phyloP scores from a whole-genome alignment of 352 stramenopile genomes.

The Phytophthora fragariae region DNA sequence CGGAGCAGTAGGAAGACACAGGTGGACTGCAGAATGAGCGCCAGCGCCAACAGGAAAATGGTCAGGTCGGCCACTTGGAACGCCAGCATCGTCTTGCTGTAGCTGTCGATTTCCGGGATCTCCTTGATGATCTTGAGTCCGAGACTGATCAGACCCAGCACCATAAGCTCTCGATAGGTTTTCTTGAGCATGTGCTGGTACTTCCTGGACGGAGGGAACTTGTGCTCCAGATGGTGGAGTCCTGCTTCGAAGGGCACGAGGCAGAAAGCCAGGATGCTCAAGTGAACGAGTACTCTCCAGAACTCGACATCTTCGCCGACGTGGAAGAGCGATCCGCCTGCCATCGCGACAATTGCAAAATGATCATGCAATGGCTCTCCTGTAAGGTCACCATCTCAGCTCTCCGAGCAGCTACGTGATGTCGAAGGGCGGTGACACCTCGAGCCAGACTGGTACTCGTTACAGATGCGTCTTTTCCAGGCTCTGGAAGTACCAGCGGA shows the following conservation, averaged over 20 bases:
- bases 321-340: slow-evolving; percentile 57
- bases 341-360: slow-evolving; percentile 31
- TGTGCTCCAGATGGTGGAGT: slow-evolving; percentile 57
- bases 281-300: slow-evolving; percentile 52
- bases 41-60: slow-evolving; percentile 61
- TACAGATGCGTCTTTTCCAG: background rate
- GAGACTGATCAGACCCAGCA: slow-evolving; percentile 60
- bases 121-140: slow-evolving; percentile 60
- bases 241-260: slow-evolving; percentile 54
- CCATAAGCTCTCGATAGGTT: slow-evolving; percentile 63
- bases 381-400: background rate
- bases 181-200: slow-evolving; percentile 78
- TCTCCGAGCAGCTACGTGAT: background rate
- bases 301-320: slow-evolving; percentile 70
- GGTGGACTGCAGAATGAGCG: slow-evolving; percentile 54
- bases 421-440: too few species aligned
- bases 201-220: slow-evolving; percentile 55
- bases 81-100: slow-evolving; percentile 48
- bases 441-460: background rate
- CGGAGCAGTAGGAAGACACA: slow-evolving; percentile 52
- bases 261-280: slow-evolving; percentile 56
- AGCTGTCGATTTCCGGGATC: slow-evolving; percentile 33
- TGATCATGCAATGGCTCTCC: background rate
- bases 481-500: background rate
- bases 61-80: slow-evolving; percentile 61